A percentile compares a stretch with the other conserved stretches of the same genome.
Conservation (phyloP, 2,329 filamentous ascomycete genomes). For the Penicillium brevicompactum region DNA sequence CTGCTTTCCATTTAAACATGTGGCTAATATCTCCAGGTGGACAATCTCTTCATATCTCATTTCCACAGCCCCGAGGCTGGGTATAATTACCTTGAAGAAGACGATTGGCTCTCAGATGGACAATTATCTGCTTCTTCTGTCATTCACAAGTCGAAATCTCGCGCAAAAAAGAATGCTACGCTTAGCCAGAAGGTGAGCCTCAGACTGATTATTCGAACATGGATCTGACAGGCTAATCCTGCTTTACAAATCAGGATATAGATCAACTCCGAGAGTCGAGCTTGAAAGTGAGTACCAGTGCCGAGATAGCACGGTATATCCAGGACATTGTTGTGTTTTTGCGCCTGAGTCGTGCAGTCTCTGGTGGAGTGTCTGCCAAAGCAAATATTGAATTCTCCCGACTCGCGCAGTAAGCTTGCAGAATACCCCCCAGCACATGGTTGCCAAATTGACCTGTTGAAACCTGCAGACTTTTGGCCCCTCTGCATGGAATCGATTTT, state of each 20-base stretch:
- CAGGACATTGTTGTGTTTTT: conserved; percentile 87
- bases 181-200: conserved; percentile 27
- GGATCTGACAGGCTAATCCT: conserved; percentile 1
- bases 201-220: not conserved
- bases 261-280: conserved; percentile 61
- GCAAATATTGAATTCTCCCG: conserved; percentile 77
- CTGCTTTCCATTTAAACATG: not conserved
- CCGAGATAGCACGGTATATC: conserved; percentile 80
- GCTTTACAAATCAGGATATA: conserved; percentile 45
- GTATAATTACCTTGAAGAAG: conserved; percentile 73
- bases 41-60: conserved; percentile 86
- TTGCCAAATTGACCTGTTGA: not conserved
- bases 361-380: conserved; percentile 72
- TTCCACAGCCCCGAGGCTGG: conserved; percentile 74
- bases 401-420: conserved; percentile 58
- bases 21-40: conserved; percentile 55
- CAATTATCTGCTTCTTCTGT: conserved; percentile 41
- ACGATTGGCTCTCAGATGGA: conserved; percentile 40
- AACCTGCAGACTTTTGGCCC: conserved; percentile 59
- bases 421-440: too few species aligned
- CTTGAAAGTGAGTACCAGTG: conserved; percentile 63
- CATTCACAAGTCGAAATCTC: conserved; percentile 31
- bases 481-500: conserved; percentile 78
- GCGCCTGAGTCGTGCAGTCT: conserved; percentile 82
- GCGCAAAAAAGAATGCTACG: conserved; percentile 18